phyloP scores from a whole-genome alignment of 1,284 basidiomycete species.

The Ustilago trichophora region DNA sequence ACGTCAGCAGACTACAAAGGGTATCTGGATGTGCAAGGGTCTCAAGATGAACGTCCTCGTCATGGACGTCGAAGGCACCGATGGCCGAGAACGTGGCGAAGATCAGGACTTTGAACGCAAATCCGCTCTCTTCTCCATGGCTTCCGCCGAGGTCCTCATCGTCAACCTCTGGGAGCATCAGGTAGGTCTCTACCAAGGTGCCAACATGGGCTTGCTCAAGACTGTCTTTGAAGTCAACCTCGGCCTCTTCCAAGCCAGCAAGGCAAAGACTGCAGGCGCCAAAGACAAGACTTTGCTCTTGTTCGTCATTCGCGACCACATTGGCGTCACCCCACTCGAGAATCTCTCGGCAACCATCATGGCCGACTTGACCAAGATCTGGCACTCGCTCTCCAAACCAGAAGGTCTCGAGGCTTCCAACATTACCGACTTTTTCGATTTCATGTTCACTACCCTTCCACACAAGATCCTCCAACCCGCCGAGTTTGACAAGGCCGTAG shows the following conservation, averaged over 20 bases:
- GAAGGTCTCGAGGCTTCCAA: conserved; percentile 81
- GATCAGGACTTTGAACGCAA: conserved; percentile 99
- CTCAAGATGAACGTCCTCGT: conserved; percentile 88
- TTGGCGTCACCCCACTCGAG: conserved; percentile 87
- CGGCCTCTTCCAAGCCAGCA: conserved; percentile 76
- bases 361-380: conserved; percentile 87
- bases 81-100: conserved; percentile 96
- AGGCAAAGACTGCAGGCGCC: conserved; percentile 66
- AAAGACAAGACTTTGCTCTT: conserved; percentile 87
- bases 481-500: conserved; percentile 85
- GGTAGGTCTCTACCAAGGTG: conserved; percentile 96
- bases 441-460: conserved; percentile 89
- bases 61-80: conserved; percentile 99
- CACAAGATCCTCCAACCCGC: conserved; percentile 89
- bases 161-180: conserved; percentile 99
- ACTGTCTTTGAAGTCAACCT: conserved; percentile 99
- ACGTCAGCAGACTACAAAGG: conserved; percentile 93
- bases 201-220: conserved; percentile 98
- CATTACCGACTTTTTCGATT: conserved; percentile 92
- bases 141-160: conserved; percentile 92
- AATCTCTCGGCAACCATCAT: conserved; percentile 89
- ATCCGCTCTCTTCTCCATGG: conserved; percentile 94
- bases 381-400: conserved; percentile 85
- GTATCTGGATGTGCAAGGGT: conserved; percentile 98
- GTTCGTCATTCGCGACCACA: conserved; percentile 97